Evolutionary conservation across 2,329 filamentous ascomycete genomes (phyloP).

Genomic region (Microcyclospora tardicrescens): DNA sequence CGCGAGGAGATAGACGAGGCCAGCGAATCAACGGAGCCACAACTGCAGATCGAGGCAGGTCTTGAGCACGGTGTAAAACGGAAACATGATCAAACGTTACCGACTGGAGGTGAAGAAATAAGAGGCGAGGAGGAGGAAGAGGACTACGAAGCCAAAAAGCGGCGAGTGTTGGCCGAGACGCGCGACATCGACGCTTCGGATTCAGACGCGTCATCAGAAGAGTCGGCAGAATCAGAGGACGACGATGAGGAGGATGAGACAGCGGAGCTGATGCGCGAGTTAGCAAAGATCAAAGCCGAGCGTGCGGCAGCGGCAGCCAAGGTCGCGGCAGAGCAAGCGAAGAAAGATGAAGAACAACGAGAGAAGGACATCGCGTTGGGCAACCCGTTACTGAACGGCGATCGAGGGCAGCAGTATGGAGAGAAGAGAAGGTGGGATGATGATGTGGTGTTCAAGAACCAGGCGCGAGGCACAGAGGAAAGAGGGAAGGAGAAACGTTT

Average conservation of each 20-base stretch:
- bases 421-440: conserved; percentile 33
- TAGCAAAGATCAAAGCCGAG: conserved; percentile 88
- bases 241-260: conserved; percentile 67
- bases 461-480: conserved; percentile 87
- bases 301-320: conserved; percentile 67
- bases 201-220: conserved; percentile 38
- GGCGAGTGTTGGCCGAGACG: conserved; percentile 76
- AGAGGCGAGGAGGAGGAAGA: conserved; percentile 39
- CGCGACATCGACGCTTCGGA: conserved; percentile 75
- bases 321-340: conserved; percentile 70
- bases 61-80: conserved; percentile 44
- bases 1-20: conserved; percentile 5
- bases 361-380: conserved; percentile 67
- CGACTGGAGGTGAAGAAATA: conserved; percentile 19
- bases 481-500: conserved; percentile 63
- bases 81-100: conserved; percentile 41
- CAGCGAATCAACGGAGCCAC: conserved; percentile 5
- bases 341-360: conserved; percentile 66
- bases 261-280: conserved; percentile 77
- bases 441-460: conserved; percentile 98
- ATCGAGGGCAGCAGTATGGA: not conserved
- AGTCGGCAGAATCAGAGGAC: conserved; percentile 45
- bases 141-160: conserved; percentile 67
- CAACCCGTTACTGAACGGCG: not conserved
- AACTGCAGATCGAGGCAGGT: conserved; percentile 36